phyloP scores from a whole-genome alignment of 306 rosid species.

The Dryas alaskensis region DNA sequence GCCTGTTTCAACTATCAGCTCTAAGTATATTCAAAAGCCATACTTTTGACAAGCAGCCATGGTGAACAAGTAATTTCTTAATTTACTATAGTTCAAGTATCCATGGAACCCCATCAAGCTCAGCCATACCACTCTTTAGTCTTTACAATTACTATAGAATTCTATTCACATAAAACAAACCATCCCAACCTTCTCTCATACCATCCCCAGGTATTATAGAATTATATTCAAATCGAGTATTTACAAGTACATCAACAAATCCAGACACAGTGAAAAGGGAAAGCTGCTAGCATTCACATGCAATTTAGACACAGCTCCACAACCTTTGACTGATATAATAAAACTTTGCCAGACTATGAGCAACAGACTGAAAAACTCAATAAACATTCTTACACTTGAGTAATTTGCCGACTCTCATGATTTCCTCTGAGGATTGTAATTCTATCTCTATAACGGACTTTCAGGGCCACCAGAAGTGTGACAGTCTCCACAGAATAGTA shows the following conservation, averaged over 20 bases:
- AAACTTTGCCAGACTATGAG: slow-evolving; percentile 9
- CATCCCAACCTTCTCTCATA: too few relatives aligned
- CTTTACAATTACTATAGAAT: too few relatives aligned
- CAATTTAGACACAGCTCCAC: slow-evolving; percentile 18
- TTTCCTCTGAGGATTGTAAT: slow-evolving; percentile 97
- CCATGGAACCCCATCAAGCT: background rate
- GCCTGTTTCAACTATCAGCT: background rate
- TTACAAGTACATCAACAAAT: background rate
- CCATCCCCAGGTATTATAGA: too few relatives aligned
- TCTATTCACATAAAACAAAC: too few relatives aligned
- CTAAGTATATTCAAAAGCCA: background rate
- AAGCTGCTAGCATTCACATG: slow-evolving; percentile 12
- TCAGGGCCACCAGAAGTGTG: slow-evolving; percentile 89
- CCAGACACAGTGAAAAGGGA: background rate
- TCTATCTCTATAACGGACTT: slow-evolving; percentile 99
- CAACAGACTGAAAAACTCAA: slow-evolving; percentile 23
- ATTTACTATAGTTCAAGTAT: background rate
- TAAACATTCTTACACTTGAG: slow-evolving; percentile 83
- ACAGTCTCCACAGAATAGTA: slow-evolving; percentile 96
- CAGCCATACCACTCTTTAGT: background rate
- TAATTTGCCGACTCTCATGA: slow-evolving; percentile 96
- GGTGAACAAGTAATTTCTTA: background rate
- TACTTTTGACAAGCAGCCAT: background rate
- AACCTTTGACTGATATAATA: slow-evolving; percentile 10
- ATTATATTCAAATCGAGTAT: background rate